Evolutionary conservation across 495 filamentous ascomycete genomes (phyloP).

Genomic region (Hypoxylon fuscum): DNA sequence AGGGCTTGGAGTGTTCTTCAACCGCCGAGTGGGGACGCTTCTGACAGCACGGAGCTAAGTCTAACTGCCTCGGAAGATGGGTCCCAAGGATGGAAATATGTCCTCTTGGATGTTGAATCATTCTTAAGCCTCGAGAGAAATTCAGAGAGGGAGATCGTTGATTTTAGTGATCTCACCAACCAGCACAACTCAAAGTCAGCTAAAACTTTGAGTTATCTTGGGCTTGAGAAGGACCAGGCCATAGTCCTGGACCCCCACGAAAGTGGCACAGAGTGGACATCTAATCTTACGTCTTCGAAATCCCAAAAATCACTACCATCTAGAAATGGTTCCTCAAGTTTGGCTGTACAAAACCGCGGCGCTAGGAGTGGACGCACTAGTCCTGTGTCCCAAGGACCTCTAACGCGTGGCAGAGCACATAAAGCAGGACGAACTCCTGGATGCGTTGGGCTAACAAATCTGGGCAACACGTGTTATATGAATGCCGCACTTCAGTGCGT

Average conservation of each 20-base stretch:
- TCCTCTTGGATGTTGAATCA: conserved; percentile 75
- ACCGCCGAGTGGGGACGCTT: conserved; percentile 19
- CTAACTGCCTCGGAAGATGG: conserved; percentile 39
- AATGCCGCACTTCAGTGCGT: conserved; percentile 96
- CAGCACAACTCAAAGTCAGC: conserved; percentile 74
- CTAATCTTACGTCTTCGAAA: conserved; percentile 33
- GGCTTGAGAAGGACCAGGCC: conserved; percentile 49
- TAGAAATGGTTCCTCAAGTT: conserved; percentile 42
- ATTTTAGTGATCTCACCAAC: conserved; percentile 73
- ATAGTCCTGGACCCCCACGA: conserved; percentile 48
- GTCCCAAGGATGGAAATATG: conserved; percentile 63
- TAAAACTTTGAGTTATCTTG: conserved; percentile 38
- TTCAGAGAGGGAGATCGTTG: conserved; percentile 74
- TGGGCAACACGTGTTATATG: conserved; percentile 99
- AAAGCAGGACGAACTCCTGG: conserved; percentile 70
- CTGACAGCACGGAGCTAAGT: conserved; percentile 15
- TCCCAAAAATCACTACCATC: conserved; percentile 29
- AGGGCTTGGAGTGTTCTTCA: conserved; percentile 77
- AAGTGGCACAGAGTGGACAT: conserved; percentile 42
- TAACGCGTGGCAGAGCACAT: conserved; percentile 73
- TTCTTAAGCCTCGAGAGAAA: conserved; percentile 75
- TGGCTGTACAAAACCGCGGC: conserved; percentile 41
- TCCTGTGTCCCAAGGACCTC: conserved; percentile 62
- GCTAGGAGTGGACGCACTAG: conserved; percentile 68
- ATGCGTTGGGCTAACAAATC: conserved; percentile 82